A percentile compares a stretch with the other conserved stretches of the same genome.
Evolutionary conservation across 73 alveolate genomes (phyloP).

Genomic region (Stentor roeselii): DNA sequence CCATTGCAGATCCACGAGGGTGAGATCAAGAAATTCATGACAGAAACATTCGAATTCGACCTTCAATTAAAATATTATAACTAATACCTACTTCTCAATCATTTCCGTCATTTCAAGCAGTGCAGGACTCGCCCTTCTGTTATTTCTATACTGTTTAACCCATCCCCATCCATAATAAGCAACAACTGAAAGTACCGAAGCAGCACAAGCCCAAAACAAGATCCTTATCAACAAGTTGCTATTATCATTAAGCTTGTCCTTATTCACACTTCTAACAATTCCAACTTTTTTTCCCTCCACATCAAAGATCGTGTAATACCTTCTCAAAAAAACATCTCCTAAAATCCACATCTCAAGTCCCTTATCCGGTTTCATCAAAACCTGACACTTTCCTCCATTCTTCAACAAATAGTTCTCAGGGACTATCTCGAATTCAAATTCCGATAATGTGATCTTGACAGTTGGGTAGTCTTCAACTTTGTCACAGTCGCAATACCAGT

Average conservation of each 20-base stretch:
- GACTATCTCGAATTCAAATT: not conserved
- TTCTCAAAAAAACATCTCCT: conserved; percentile 52
- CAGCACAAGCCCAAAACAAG: too few species aligned
- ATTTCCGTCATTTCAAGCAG: too few species aligned
- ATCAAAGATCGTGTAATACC: conserved; percentile 38
- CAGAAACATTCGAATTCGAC: too few species aligned
- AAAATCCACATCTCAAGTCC: conserved; percentile 35
- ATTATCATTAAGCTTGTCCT: not conserved
- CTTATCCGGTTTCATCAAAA: not conserved
- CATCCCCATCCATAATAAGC: too few species aligned
- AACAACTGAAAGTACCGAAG: too few species aligned
- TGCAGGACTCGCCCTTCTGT: too few species aligned
- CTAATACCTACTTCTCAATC: too few species aligned
- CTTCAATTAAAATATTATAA: too few species aligned
- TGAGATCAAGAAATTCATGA: too few species aligned
- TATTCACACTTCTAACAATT: conserved; percentile 14
- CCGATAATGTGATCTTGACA: not conserved
- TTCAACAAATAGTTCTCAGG: conserved; percentile 16
- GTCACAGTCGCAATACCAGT: not conserved
- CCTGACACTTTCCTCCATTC: conserved; percentile 3
- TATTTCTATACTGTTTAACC: too few species aligned
- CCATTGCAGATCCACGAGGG: too few species aligned
- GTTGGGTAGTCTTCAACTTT: conserved; percentile 5
- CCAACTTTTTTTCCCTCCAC: conserved; percentile 39
- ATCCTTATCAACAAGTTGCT: too few species aligned